These are phyloP conservation scores for Corchorus olitorius DNA, from an alignment of 345 rosid species.

Conservation along the genomic window DNA sequence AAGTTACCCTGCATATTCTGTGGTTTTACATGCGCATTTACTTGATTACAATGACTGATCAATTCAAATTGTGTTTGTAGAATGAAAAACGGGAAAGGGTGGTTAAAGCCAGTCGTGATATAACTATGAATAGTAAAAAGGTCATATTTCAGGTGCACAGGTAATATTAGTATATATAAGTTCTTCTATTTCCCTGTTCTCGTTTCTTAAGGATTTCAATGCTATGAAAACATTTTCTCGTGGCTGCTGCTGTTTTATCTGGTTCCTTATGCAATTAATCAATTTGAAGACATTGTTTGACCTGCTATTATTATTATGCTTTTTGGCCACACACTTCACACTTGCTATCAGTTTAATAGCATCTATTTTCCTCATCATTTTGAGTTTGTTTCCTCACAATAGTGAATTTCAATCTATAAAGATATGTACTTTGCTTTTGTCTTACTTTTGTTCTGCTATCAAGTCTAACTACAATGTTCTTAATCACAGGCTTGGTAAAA, in stretches of 20 bases:
- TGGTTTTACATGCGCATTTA: constrained; percentile 1
- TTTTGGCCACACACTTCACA: too few species aligned
- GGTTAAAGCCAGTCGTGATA: constrained; percentile 93
- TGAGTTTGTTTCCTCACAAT: neutral
- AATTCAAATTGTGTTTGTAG: constrained; percentile 34
- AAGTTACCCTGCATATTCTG: neutral
- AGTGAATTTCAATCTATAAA: neutral
- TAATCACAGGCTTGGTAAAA: constrained; percentile 60
- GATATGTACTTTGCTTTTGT: constrained; percentile 2
- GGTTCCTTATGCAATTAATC: neutral
- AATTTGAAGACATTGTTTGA: neutral
- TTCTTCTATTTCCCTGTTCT: neutral
- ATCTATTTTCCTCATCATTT: neutral
- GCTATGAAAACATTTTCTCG: neutral
- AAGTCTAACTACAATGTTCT: constrained; percentile 2
- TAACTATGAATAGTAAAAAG: constrained; percentile 90
- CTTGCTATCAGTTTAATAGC: neutral
- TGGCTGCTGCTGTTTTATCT: neutral
- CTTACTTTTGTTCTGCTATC: neutral
- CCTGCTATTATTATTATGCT: neutral
- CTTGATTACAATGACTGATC: constrained; percentile 10
- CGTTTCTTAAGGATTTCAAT: neutral
- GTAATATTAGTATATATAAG: constrained; percentile 35
- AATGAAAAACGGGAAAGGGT: constrained; percentile 94
- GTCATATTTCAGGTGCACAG: constrained; percentile 98